Evolutionary conservation across 2,329 filamentous ascomycete species (phyloP).

Genomic region (Botryotinia narcissicola): DNA sequence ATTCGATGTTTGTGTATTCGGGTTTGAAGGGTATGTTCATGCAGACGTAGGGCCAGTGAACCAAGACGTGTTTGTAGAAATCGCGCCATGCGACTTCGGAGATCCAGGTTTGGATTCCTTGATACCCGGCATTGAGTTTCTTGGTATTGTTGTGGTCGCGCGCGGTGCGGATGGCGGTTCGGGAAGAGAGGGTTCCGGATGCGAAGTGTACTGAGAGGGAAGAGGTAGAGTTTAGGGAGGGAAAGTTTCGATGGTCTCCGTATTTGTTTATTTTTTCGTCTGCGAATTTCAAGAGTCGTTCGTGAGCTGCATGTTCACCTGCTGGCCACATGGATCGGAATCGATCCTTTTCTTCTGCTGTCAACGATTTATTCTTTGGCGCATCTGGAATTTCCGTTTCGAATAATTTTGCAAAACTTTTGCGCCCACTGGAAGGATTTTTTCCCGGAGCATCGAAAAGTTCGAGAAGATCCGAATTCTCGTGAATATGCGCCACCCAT

Average conservation of each 20-base stretch:
- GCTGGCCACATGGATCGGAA: constrained; percentile 66
- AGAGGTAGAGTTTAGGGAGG: constrained; percentile 62
- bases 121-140: constrained; percentile 63
- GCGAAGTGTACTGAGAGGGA: constrained; percentile 70
- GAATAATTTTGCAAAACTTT: constrained; percentile 57
- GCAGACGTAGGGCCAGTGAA: constrained; percentile 80
- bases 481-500: constrained; percentile 72
- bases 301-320: constrained; percentile 69
- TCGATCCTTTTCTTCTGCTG: constrained; percentile 55
- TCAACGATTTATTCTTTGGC: constrained; percentile 62
- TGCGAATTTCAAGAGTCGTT: constrained; percentile 65
- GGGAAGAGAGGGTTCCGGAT: constrained; percentile 63
- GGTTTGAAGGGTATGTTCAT: constrained; percentile 81
- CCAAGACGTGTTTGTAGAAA: constrained; percentile 84
- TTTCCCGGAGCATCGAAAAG: constrained; percentile 54
- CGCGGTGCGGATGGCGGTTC: constrained; percentile 64
- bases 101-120: constrained; percentile 72
- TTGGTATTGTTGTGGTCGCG: constrained; percentile 60
- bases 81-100: constrained; percentile 83
- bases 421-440: constrained; percentile 49
- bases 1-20: constrained; percentile 77
- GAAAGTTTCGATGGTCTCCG: constrained; percentile 62
- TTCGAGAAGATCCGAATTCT: constrained; percentile 65
- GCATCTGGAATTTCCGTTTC: constrained; percentile 56
- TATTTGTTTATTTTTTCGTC: constrained; percentile 62